Evolutionary conservation across 495 filamentous ascomycete species (phyloP), one percentile per base, ranked within the genome.

Genomic region (Hyaloscypha finlandica): DNA sequence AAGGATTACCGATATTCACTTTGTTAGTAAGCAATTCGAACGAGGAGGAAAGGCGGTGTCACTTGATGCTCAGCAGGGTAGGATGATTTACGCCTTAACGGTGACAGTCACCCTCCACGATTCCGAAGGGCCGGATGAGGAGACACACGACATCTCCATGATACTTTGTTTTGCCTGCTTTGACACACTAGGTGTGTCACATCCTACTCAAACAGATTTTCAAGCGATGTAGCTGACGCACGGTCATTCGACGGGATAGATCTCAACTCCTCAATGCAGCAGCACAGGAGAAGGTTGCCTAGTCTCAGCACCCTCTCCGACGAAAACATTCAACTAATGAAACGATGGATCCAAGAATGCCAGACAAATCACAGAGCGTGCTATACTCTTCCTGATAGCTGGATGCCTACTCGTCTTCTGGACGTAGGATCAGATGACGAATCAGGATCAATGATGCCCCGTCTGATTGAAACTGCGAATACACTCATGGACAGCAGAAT

Each of bases 261-360:
- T 53, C 51, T 53, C 51, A 53, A 53, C 51, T 53, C 51, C 51
- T 53, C 51, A 53, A 53, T 53, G 51, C 51, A 53, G 51, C 51
- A 53, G 16, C 51, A 53, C 51, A 53, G 51, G 51, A 53, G 51
- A 53, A 53, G 51, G 51, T 16, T 53, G 22, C 51, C 51, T 53
- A 53, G 51, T 53, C 51, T 53, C 51, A 53, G 51, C 51, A 53
- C 51, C 51, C 51, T 53, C 2, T 53, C 51, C 6, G 51, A 53
- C 6, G 51, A 53, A 53, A 53, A 69, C 42, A 25, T 69, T 4
- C 25, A 39, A 52, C 6, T 65, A 1, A 65, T 69, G 61, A 31
- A 53, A 39, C 35, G 29, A n/a, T 69, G 67, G 67, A 65, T 69
- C 35, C 16, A 29, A 33, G 62, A 65, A 20, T 69, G 67, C 35